phyloP scores from a whole-genome alignment of 345 rosid species.

The Rhodamnia rubescens region DNA sequence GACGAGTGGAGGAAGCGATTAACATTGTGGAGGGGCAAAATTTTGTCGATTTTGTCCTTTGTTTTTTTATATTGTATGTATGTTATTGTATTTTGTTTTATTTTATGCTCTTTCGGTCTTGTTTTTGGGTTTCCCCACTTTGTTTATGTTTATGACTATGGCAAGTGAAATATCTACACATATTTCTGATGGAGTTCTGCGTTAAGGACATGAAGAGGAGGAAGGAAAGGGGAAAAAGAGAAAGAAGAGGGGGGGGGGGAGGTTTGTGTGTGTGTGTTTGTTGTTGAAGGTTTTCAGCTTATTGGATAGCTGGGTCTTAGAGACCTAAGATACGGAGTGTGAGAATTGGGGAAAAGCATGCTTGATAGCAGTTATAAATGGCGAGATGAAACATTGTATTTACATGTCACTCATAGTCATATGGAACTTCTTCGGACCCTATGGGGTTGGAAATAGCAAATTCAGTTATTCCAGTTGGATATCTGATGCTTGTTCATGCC shows the following conservation, averaged over 20 bases:
- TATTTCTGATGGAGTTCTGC: background rate
- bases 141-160: background rate
- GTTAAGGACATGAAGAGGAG: background rate
- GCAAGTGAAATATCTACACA: background rate
- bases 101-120: too few species aligned
- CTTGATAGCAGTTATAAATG: background rate
- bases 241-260: background rate
- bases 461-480: background rate
- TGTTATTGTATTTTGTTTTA: too few species aligned
- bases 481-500: background rate
- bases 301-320: background rate
- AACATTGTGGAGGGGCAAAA: too few species aligned
- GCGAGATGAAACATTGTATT: background rate
- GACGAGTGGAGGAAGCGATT: too few species aligned
- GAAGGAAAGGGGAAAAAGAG: background rate
- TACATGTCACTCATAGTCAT: background rate
- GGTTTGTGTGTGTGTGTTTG: accelerated
- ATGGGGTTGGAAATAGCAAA: background rate
- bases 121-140: too few species aligned
- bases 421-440: background rate
- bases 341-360: background rate
- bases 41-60: too few species aligned
- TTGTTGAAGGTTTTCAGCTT: background rate
- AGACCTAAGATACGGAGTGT: background rate
- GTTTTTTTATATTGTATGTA: too few species aligned